A percentile compares a stretch with the other conserved stretches of the same genome.
Evolutionary conservation across 169 alveolate genomes (phyloP).

Genomic region (Amoebophrya sp.): DNA sequence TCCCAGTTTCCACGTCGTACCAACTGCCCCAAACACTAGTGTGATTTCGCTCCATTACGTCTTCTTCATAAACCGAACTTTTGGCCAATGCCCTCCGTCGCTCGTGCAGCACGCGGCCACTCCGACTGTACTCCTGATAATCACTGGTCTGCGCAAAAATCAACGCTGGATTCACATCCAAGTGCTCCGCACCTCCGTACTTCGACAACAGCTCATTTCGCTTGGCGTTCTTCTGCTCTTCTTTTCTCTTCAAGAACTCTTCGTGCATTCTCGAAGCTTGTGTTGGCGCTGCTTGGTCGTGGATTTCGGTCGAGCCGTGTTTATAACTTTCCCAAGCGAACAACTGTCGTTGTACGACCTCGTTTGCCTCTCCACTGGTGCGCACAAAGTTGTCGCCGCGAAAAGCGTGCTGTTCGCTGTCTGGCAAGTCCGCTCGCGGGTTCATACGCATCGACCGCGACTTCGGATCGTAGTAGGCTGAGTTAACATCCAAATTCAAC

Average conservation of each 20-base stretch:
- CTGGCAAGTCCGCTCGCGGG: constrained; percentile 62
- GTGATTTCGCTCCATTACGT: constrained; percentile 64
- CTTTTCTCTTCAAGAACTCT: constrained; percentile 40
- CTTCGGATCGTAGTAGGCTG: constrained; percentile 93
- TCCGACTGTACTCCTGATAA: constrained; percentile 29
- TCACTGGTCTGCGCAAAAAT: constrained; percentile 37
- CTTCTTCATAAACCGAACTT: constrained; percentile 69
- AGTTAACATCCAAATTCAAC: constrained; percentile 80
- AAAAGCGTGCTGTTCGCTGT: constrained; percentile 54
- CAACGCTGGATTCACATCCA: constrained; percentile 26
- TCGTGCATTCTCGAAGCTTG: constrained; percentile 42
- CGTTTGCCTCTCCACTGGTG: constrained; percentile 41
- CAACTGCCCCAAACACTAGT: constrained; percentile 75
- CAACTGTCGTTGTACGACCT: constrained; percentile 49
- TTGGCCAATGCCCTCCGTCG: constrained; percentile 41
- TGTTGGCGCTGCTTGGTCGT: constrained; percentile 43
- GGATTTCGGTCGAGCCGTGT: constrained; percentile 58
- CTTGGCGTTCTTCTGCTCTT: constrained; percentile 39
- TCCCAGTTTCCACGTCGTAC: constrained; percentile 59
- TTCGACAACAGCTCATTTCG: constrained; percentile 42
- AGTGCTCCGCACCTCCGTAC: constrained; percentile 50
- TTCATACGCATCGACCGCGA: constrained; percentile 78
- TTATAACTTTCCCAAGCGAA: constrained; percentile 81
- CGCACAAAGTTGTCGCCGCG: constrained; percentile 77
- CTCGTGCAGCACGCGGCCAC: constrained; percentile 31